A percentile compares a stretch with the other conserved stretches of the same genome.
Conservation (phyloP, 2,329 filamentous ascomycete species). For the Cercospora janseana region DNA sequence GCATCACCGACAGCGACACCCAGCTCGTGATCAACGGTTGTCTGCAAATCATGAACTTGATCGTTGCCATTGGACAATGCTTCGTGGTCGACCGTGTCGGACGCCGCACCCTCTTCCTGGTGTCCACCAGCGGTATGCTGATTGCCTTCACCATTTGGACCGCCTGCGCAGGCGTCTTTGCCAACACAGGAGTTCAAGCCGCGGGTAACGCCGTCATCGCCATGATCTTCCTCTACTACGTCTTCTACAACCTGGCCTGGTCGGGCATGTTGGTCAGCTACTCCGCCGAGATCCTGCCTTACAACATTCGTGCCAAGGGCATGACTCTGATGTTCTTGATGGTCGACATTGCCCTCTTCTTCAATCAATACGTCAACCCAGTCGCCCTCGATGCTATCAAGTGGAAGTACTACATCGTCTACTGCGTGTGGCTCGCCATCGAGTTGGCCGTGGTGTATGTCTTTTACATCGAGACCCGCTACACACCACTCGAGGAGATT, state of each 20-base stretch:
- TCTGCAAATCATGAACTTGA: conserved; percentile 61
- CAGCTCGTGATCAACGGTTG: conserved; percentile 46
- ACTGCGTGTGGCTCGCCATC: conserved; percentile 35
- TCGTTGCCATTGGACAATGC: conserved; percentile 51
- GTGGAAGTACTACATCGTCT: conserved; percentile 38
- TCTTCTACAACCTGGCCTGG: conserved; percentile 44
- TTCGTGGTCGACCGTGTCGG: conserved; percentile 40
- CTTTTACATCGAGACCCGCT: conserved; percentile 45
- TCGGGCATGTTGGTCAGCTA: conserved; percentile 47
- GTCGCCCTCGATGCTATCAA: conserved; percentile 31
- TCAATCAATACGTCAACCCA: conserved; percentile 41
- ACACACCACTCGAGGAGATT: conserved; percentile 48
- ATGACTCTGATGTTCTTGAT: conserved; percentile 48
- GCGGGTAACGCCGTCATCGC: conserved; percentile 36
- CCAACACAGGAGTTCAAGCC: conserved; percentile 27
- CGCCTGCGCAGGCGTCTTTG: conserved; percentile 30
- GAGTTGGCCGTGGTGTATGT: conserved; percentile 37
- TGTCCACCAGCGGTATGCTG: conserved; percentile 43
- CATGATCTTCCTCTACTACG: conserved; percentile 37
- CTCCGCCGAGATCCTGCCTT: conserved; percentile 48
- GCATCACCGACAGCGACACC: conserved; percentile 37
- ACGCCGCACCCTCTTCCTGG: conserved; percentile 39
- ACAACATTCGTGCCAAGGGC: conserved; percentile 48
- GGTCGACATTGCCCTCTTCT: conserved; percentile 48
- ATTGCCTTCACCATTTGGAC: conserved; percentile 45